Evolutionary conservation across 208 protist species (phyloP).

Genomic region (Phytomonas francai): DNA sequence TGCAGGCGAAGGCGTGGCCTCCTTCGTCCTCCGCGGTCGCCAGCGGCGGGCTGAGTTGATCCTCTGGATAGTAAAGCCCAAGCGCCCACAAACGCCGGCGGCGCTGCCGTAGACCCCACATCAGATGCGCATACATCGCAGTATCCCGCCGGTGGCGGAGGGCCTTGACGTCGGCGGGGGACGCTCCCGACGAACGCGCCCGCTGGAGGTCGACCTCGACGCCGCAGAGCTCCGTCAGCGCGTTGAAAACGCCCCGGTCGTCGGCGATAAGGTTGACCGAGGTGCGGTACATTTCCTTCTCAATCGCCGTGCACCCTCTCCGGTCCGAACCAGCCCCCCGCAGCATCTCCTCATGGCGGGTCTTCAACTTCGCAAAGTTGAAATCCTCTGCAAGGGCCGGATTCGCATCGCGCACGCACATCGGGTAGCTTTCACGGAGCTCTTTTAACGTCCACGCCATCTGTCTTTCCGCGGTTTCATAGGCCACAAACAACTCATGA

Average conservation of each 20-base stretch:
- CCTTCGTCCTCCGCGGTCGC: slow-evolving; percentile 12
- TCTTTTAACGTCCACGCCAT: slow-evolving; percentile 21
- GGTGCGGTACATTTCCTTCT: slow-evolving; percentile 36
- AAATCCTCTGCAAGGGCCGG: slow-evolving; percentile 42
- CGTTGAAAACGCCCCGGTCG: slow-evolving; percentile 37
- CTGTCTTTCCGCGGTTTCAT: slow-evolving; percentile 23
- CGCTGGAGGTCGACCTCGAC: slow-evolving; percentile 38
- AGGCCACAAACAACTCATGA: too few species aligned
- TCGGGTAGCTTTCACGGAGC: slow-evolving; percentile 42
- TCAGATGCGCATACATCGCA: slow-evolving; percentile 32
- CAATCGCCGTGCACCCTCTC: slow-evolving; percentile 16
- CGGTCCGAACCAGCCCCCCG: slow-evolving; percentile 19
- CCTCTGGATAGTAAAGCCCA: slow-evolving; percentile 17
- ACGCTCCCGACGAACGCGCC: slow-evolving; percentile 17
- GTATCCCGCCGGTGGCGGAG: slow-evolving; percentile 22
- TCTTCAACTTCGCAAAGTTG: slow-evolving; percentile 33
- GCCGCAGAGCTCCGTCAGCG: slow-evolving; percentile 30
- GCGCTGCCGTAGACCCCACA: slow-evolving; percentile 33
- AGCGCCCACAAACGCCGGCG: slow-evolving; percentile 22
- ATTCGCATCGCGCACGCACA: slow-evolving; percentile 58
- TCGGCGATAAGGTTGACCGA: slow-evolving; percentile 41
- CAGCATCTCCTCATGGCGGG: slow-evolving; percentile 36
- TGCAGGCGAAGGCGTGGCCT: slow-evolving; percentile 12
- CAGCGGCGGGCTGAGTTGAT: slow-evolving; percentile 13
- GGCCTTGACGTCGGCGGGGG: slow-evolving; percentile 12